Base-by-base conservation (phyloP, 768 basidiomycete species). In the Boletus sp. region DNA sequence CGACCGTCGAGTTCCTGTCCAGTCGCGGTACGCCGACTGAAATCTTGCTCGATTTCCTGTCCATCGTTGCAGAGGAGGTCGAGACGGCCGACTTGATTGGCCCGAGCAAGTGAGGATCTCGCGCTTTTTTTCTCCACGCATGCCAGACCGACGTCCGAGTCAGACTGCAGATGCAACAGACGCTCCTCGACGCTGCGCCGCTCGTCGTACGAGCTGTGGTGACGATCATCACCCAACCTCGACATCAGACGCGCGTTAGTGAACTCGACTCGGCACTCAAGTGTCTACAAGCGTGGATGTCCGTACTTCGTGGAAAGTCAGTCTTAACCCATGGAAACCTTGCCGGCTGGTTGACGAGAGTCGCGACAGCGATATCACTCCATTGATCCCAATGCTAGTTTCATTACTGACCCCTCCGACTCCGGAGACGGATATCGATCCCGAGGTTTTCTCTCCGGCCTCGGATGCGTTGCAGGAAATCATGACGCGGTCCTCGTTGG, bases 201-300 rank as follows among this genome's bases (percentile, higher is more conserved):
- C 79, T 92, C 65, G 89, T 94, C 12, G 76, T 86, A 2, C 83
- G 84, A 56, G 86, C 87, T 11, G 79, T 97, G 44, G 78, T 76
- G 6, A 68, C 78, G 2, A 82, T 87, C 2, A 78, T 94, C 29
- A 75, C 72, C 2, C 76, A 67, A 35, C 76, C 73, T 18, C 70
- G 59, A 39, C 64, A 70, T 15, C 74, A 73, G 45, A 61, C 66
- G 56, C 57, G 48, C 39, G 56, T 54, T 5, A 65, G 64, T 10
- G 83, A 94, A 58, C 77, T 89, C 0, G 80, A 80, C 17, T 83
- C 90, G 0, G 90, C 91, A 0, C 77, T 94, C 52, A 85, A 83
- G 57, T 94, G 92, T 67, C 74, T 95, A 2, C 85, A 91, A 67
- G 85, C 89, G 3, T 98, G 94, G 94, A 83, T 95, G 63, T 73